These are phyloP conservation scores for Phytopythium litorale DNA, from an alignment of 352 stramenopile species.

Conservation along the genomic window DNA sequence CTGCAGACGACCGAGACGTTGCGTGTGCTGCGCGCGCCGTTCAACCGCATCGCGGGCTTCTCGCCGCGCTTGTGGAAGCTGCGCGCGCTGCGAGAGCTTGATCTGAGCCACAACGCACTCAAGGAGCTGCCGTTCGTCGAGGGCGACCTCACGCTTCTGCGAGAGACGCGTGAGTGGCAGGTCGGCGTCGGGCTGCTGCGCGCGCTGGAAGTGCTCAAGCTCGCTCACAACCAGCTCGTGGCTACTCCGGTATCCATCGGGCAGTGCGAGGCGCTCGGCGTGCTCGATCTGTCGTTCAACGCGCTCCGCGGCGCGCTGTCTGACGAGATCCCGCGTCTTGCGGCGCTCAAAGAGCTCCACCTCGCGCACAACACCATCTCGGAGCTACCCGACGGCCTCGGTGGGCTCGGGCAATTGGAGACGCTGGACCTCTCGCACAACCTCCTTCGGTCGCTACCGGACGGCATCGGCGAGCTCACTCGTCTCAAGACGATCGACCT, in stretches of 20 bases:
- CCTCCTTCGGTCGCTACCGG: conserved; percentile 29
- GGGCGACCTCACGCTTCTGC: conserved; percentile 62
- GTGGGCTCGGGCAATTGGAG: conserved; percentile 29
- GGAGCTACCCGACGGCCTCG: conserved; percentile 37
- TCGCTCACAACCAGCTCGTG: conserved; percentile 52
- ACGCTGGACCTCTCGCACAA: conserved; percentile 42
- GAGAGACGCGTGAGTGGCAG: conserved; percentile 72
- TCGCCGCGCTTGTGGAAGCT: conserved; percentile 72
- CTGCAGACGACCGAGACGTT: conserved; percentile 60
- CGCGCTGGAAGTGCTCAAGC: conserved; percentile 32
- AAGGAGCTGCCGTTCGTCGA: conserved; percentile 56
- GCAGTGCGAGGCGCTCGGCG: conserved; percentile 32
- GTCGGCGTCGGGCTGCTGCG: conserved; percentile 50
- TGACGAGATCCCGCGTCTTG: conserved; percentile 36
- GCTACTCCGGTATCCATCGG: conserved; percentile 45
- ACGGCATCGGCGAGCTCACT: conserved; percentile 34
- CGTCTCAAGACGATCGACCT: conserved; percentile 36
- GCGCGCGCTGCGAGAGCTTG: conserved; percentile 30
- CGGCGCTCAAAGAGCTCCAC: conserved; percentile 27
- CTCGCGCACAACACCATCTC: conserved; percentile 42
- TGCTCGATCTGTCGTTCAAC: conserved; percentile 57
- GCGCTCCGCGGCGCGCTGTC: conserved; percentile 21
- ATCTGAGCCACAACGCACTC: conserved; percentile 54
- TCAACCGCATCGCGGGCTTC: conserved; percentile 58
- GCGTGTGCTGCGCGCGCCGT: conserved; percentile 33